phyloP scores from a whole-genome alignment of 192 early-diverging fungal genomes.

The Coemansia sp. region DNA sequence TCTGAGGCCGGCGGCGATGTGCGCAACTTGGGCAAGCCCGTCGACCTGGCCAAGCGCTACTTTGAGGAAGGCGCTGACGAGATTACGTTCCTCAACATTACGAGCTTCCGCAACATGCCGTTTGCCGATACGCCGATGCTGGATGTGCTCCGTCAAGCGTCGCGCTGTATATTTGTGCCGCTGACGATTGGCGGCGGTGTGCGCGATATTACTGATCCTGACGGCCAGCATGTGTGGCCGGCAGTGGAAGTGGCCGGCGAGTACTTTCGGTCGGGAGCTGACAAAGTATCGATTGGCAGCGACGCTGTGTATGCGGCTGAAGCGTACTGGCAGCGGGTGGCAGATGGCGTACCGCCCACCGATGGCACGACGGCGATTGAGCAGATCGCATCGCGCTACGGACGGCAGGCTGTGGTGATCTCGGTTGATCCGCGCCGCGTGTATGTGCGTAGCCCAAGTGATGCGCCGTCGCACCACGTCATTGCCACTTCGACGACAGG shows the following conservation, averaged over 20 bases:
- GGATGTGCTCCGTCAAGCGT: conserved; percentile 82
- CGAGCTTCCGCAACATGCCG: conserved; percentile 91
- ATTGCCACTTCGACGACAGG: conserved; percentile 70
- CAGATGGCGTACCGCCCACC: conserved; percentile 23
- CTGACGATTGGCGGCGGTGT: conserved; percentile 99
- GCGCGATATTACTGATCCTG: conserved; percentile 85
- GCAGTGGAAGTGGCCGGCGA: conserved; percentile 98
- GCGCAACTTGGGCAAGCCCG: conserved; percentile 96
- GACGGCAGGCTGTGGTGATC: conserved; percentile 96
- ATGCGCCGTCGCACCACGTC: conserved; percentile 66
- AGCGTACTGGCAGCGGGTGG: conserved; percentile 63
- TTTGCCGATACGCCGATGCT: conserved; percentile 93
- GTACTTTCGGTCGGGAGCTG: conserved; percentile 98
- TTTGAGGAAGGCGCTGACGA: conserved; percentile 97
- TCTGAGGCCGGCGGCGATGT: conserved; percentile 75
- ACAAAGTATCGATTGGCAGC: conserved; percentile 98
- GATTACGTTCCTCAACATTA: conserved; percentile 98
- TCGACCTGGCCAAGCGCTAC: conserved; percentile 87
- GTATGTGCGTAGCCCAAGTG: conserved; percentile 76
- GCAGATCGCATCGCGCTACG: conserved; percentile 90
- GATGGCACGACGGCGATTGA: conserved; percentile 87
- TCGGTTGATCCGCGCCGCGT: conserved; percentile 96
- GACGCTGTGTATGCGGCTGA: conserved; percentile 99
- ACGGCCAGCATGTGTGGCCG: conserved; percentile 65
- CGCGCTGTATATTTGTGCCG: conserved; percentile 95